A percentile compares a stretch with the other conserved stretches of the same genome.
These are phyloP conservation scores for Limnomonas spitsbergensis DNA, from an alignment of 139 green algal species.

Conservation along the genomic window DNA sequence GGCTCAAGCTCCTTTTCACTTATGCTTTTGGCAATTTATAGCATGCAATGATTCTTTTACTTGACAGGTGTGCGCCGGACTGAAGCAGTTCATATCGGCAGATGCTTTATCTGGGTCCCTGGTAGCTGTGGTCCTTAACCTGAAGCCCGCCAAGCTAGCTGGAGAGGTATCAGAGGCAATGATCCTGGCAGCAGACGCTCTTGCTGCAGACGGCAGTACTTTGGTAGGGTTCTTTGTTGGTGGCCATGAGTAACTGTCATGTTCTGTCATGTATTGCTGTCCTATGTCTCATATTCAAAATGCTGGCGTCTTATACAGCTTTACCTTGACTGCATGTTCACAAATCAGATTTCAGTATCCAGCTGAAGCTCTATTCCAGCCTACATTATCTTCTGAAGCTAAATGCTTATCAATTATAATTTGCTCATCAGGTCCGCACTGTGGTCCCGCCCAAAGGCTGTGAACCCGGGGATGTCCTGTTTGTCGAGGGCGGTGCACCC, in stretches of 20 bases:
- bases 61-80: conserved; percentile 38
- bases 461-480: conserved; percentile 38
- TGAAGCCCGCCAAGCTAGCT: conserved; percentile 61
- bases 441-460: conserved; percentile 34
- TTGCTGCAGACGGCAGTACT: not conserved
- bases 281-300: too few relatives aligned
- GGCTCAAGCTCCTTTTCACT: too few relatives aligned
- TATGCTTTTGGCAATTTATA: too few relatives aligned
- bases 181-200: conserved; percentile 49
- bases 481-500: conserved; percentile 28
- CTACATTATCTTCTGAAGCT: too few relatives aligned
- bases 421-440: conserved; percentile 26
- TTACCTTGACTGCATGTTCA: too few relatives aligned
- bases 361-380: too few relatives aligned
- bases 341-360: too few relatives aligned
- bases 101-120: conserved; percentile 33
- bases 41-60: not conserved
- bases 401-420: too few relatives aligned
- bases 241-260: too few relatives aligned
- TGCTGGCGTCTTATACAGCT: too few relatives aligned
- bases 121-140: conserved; percentile 52
- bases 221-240: too few relatives aligned
- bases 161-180: conserved; percentile 56
- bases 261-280: not conserved
- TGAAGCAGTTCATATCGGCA: conserved; percentile 41